These are phyloP conservation scores for Hibiscus trionum DNA, from an alignment of 345 rosid genomes.

Conservation along the genomic window DNA sequence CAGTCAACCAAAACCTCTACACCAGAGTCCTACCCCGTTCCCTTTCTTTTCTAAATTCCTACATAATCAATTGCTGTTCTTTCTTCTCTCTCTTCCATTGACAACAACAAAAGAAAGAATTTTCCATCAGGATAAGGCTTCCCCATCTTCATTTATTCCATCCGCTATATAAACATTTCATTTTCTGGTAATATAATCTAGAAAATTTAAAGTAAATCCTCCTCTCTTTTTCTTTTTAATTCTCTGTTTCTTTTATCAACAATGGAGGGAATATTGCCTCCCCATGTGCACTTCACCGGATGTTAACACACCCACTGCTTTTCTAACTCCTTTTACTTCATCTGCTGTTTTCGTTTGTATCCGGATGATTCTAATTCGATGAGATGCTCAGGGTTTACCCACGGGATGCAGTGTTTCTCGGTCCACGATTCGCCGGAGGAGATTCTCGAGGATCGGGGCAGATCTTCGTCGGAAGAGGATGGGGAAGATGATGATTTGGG, in stretches of 20 bases:
- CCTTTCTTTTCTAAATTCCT: too few relatives aligned
- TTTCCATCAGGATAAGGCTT: conserved; percentile 10
- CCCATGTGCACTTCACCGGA: conserved; percentile 12
- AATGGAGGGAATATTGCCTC: conserved; percentile 4
- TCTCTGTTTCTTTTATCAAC: conserved; percentile 4
- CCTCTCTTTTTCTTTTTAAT: neutral
- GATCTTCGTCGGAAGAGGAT: neutral
- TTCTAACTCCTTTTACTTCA: neutral
- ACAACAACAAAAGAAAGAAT: neutral
- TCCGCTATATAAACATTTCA: neutral
- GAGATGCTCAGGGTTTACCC: neutral
- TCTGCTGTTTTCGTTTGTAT: neutral
- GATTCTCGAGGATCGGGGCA: neutral
- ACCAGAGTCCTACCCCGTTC: too few relatives aligned
- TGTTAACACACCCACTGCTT: neutral
- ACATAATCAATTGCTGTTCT: too few relatives aligned
- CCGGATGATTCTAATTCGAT: neutral
- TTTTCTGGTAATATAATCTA: neutral
- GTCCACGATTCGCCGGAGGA: conserved; percentile 9
- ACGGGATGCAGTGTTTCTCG: neutral
- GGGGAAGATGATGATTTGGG: conserved; percentile 11
- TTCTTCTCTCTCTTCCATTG: neutral
- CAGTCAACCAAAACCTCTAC: too few relatives aligned
- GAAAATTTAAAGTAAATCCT: neutral
- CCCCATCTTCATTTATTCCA: neutral